Evolutionary conservation across 371 early-diverging fungal species (phyloP).

Genomic region (Phascolomyces articulosus): DNA sequence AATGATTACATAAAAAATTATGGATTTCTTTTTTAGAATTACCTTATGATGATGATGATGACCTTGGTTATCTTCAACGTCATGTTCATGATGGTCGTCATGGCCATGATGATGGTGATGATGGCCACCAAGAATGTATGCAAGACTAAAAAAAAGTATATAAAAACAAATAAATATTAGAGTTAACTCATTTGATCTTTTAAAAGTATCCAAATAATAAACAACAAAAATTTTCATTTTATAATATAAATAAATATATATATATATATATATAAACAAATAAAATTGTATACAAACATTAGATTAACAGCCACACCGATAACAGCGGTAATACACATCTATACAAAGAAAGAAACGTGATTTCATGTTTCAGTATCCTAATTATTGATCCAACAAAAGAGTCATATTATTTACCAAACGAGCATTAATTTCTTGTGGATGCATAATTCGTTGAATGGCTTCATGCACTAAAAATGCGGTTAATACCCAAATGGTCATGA

Average conservation of each 20-base stretch:
- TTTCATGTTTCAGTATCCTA: too few species aligned
- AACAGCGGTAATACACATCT: constrained; percentile 74
- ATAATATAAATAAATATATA: background rate
- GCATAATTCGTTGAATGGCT: constrained; percentile 72
- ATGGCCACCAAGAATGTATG: constrained; percentile 50
- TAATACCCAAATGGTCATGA: constrained; percentile 83
- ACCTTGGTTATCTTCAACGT: background rate
- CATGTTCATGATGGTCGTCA: constrained; percentile 32
- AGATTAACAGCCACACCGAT: constrained; percentile 84
- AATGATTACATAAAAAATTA: background rate
- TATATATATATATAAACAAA: background rate
- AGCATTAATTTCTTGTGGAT: constrained; percentile 80
- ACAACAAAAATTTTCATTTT: too few species aligned
- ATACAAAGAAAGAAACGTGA: background rate
- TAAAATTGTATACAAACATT: constrained; percentile 43
- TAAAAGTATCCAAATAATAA: too few species aligned
- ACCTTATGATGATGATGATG: constrained; percentile 6
- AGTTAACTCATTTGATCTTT: too few species aligned
- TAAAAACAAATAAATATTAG: background rate
- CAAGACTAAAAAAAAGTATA: constrained; percentile 30
- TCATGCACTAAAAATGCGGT: constrained; percentile 76
- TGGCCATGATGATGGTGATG: constrained; percentile 40
- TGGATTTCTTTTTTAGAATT: background rate
- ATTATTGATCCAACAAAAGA: background rate
- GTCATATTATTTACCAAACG: constrained; percentile 34